Evolutionary conservation across 805 yeast species (phyloP), one percentile per base, ranked within the genome.

Genomic region (Wickerhamomyces chaumierensis): DNA sequence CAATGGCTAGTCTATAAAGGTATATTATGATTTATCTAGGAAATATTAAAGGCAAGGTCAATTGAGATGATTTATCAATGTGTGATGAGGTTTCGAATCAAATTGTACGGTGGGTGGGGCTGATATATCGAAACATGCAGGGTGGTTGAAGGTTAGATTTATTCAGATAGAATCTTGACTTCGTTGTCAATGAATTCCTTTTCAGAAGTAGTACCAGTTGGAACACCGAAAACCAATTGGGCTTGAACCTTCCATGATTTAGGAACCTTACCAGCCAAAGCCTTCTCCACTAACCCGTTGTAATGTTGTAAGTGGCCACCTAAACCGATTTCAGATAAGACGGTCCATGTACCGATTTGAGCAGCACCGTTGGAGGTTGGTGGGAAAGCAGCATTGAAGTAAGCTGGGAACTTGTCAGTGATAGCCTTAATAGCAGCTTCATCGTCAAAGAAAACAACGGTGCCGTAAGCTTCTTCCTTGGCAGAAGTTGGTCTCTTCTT

Each of bases 251-350:
- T 55, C 72, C 73, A 69, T 36, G 55, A 49, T 36, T 49, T 53
- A 40, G 73, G 73, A 21, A 66, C 57, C 35, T 59, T 54, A 47
- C 61, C 68, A 44, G 62, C 58, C 45, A 64, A 45, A 36, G 64
- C 65, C 31, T 51, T 62, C 46, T 60, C 58, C 37, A 71, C 65
- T 36, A 58, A 56, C 36, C 63, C 68, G 53, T 66, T 68, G 63
- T 65, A 72, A 55, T 71, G 77, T 56, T 71, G 78, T 46, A 71
- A 59, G 47, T 68, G 70, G 44, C 63, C 72, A 45, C 75, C 76
- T 34, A 70, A 51, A 36, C 69, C 70, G 40, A 65, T 51, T 25
- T 58, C 60, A 37, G 62, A 58, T 20, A 71, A 55, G 20, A 69
- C 69, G 33, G 71, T 56, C 78, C 78, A 71, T 16, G 68, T 52